Evolutionary conservation across 2,329 filamentous ascomycete species (phyloP).

Genomic region (Fusarium acutatum): DNA sequence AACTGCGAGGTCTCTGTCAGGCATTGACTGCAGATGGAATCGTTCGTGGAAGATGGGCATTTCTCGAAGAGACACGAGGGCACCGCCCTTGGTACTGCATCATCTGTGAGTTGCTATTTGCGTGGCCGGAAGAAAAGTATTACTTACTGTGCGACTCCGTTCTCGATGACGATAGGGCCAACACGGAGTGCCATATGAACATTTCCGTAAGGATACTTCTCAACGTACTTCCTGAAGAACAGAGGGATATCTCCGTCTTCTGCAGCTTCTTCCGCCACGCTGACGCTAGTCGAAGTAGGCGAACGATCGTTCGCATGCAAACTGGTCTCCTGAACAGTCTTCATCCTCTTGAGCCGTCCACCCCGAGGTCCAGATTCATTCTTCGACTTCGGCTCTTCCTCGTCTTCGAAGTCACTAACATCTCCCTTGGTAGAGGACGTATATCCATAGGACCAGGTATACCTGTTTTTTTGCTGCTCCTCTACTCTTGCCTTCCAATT

Average conservation of each 20-base stretch:
- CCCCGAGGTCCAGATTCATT: neutral
- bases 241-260: constrained; percentile 42
- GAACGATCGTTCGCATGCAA: constrained; percentile 7
- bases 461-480: neutral
- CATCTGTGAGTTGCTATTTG: neutral
- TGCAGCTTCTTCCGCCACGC: constrained; percentile 20
- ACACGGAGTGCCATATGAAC: constrained; percentile 52
- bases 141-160: constrained; percentile 49
- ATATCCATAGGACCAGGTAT: neutral
- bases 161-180: constrained; percentile 52
- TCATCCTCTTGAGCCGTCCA: constrained; percentile 14
- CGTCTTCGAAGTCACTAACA: constrained; percentile 8
- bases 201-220: constrained; percentile 50
- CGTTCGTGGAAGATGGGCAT: constrained; percentile 26
- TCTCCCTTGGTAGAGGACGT: neutral
- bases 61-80: constrained; percentile 40
- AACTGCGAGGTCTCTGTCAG: constrained; percentile 22
- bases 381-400: neutral
- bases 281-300: constrained; percentile 18
- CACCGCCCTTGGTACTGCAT: constrained; percentile 38
- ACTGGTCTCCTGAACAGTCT: constrained; percentile 6
- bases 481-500: neutral
- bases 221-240: constrained; percentile 42
- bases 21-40: constrained; percentile 34
- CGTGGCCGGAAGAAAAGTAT: neutral